Evolutionary conservation across 805 yeast species (phyloP).

Genomic region (Candida maris): DNA sequence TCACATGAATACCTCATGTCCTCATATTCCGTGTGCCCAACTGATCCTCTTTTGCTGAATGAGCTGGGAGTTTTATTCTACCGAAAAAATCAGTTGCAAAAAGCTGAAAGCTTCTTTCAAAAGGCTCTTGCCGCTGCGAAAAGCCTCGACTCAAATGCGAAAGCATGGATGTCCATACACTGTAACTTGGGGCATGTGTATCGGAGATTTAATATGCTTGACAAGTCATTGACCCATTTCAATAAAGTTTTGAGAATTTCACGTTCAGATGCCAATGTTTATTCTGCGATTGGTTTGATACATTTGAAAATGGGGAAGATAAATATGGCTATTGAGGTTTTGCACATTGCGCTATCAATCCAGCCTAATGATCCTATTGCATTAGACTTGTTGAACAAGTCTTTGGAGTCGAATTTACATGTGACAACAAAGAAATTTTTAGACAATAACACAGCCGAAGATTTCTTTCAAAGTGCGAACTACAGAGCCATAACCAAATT

Average conservation of each 20-base stretch:
- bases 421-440: constrained; percentile 19
- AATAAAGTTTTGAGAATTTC: constrained; percentile 68
- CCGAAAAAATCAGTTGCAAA: constrained; percentile 61
- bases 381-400: constrained; percentile 72
- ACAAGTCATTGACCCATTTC: constrained; percentile 71
- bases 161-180: constrained; percentile 81
- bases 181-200: constrained; percentile 88
- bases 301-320: constrained; percentile 65
- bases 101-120: constrained; percentile 67
- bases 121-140: constrained; percentile 71
- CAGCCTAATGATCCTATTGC: constrained; percentile 83
- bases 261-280: constrained; percentile 63
- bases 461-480: constrained; percentile 18
- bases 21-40: constrained; percentile 71
- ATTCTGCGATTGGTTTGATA: constrained; percentile 82
- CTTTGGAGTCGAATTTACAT: constrained; percentile 56
- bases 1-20: constrained; percentile 83
- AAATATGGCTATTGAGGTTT: constrained; percentile 64
- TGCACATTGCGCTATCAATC: constrained; percentile 79
- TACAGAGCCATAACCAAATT: constrained; percentile 23
- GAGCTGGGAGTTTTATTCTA: constrained; percentile 92
- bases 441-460: constrained; percentile 17
- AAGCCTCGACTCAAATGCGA: constrained; percentile 69
- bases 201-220: constrained; percentile 57
- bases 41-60: constrained; percentile 84